A percentile compares a stretch with the other conserved stretches of the same genome.
Evolutionary conservation across 2,329 filamentous ascomycete genomes (phyloP).

Genomic region (Verticillium klebahnii): DNA sequence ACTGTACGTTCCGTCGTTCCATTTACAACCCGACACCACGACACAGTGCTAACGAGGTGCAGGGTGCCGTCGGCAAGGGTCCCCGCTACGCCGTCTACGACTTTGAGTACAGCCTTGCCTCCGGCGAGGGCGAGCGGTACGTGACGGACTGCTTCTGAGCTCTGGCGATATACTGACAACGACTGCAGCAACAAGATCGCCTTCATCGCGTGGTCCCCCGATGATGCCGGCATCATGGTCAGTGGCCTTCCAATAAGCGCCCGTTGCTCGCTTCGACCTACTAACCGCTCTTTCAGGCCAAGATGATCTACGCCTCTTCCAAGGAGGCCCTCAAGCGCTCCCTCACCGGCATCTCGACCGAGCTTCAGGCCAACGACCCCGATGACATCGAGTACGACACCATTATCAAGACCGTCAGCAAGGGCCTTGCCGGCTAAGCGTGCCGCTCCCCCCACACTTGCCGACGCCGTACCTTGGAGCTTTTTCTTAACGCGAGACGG

Average conservation of each 20-base stretch:
- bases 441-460: constrained; percentile 2
- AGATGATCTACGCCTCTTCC: constrained; percentile 88
- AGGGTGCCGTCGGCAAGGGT: constrained; percentile 60
- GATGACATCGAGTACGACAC: constrained; percentile 77
- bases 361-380: constrained; percentile 79
- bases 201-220: constrained; percentile 76
- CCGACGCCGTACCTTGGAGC: constrained; percentile 6
- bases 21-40: not conserved
- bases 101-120: constrained; percentile 69
- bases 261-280: not conserved
- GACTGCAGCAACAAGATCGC: constrained; percentile 65
- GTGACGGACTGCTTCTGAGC: constrained; percentile 12
- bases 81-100: constrained; percentile 84
- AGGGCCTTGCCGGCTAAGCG: constrained; percentile 49
- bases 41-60: not conserved
- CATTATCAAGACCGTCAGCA: constrained; percentile 63
- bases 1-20: constrained; percentile 40
- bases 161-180: constrained; percentile 3
- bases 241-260: constrained; percentile 23
- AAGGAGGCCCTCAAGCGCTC: constrained; percentile 81
- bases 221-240: constrained; percentile 76
- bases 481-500: constrained; percentile 8
- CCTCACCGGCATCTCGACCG: constrained; percentile 68
- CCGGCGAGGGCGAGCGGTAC: constrained; percentile 69
- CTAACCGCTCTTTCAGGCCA: constrained; percentile 50